Evolutionary conservation across 2,329 filamentous ascomycete genomes (phyloP), one percentile per base, ranked within the genome.

Genomic region (Talaromyces sp.): DNA sequence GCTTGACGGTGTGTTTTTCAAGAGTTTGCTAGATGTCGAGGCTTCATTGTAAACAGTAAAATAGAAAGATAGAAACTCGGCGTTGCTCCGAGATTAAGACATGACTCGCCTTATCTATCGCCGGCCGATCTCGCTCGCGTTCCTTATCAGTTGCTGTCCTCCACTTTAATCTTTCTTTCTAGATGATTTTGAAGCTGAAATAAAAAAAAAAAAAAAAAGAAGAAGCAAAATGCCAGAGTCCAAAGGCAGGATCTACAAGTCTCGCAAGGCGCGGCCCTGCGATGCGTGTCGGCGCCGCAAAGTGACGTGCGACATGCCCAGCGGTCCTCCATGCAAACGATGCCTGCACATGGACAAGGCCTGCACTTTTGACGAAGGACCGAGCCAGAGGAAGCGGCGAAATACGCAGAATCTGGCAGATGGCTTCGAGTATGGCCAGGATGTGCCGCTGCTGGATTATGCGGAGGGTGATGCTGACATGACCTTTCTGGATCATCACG

Each of bases 211-310:
- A 51, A 11, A 51, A 51, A 25, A 10, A 7, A 25, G 8, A 4
- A 51, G 7, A 5, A 27, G 15, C 25, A 11, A 27, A 51, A n/a
- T 27, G 17, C 13, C 51, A 55, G 13, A 36, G 5, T 13, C 19
- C 15, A 57, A 57, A n/a, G 55, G 55, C 39, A 57, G 55, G 13
- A 57, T 49, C 39, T 57, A 57, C 55, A 57, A 57, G 39, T 57
- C 55, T 11, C 55, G 55, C 13, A 57, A 57, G 44, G 7, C 55
- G 19, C 17, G 55, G 15, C 55, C 55, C 42, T 57, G 55, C 25
- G 55, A 57, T 30, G 55, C 39, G 6, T 57, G 55, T 57, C 55
- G 55, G 49, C 55, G 55, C 11, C 55, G 55, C 39, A 57, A 57
- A 33, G 55, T 57, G 27, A 57, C 55, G 19, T 57, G 55, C 55